Percentiles rank a stretch among this genome's conserved stretches.
These are phyloP conservation scores for Cryptococcus depauperatus DNA, from an alignment of 1,284 basidiomycete species.

Conservation along the genomic window DNA sequence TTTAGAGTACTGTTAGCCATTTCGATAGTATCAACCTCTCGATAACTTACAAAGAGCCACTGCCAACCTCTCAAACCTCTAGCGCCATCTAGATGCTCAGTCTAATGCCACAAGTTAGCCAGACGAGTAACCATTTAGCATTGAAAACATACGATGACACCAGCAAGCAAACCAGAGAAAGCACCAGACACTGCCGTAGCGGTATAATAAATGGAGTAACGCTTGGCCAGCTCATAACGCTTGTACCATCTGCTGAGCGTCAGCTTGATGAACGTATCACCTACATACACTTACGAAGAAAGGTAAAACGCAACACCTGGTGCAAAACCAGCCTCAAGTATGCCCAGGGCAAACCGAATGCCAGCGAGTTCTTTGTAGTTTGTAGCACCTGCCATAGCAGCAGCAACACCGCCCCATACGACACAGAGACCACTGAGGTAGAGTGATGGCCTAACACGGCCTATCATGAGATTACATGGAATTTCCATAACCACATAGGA, in stretches of 20 bases:
- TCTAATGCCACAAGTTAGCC: slow-evolving; percentile 7
- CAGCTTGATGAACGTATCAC: background rate
- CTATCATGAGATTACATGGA: slow-evolving; percentile 32
- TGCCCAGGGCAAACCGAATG: slow-evolving; percentile 35
- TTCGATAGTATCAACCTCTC: background rate
- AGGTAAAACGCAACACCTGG: slow-evolving; percentile 36
- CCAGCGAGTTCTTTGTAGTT: slow-evolving; percentile 35
- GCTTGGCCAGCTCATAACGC: slow-evolving; percentile 34
- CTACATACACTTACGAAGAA: slow-evolving; percentile 10
- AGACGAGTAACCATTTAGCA: background rate
- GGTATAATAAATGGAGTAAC: slow-evolving; percentile 43
- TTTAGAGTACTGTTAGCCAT: background rate
- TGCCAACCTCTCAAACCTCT: slow-evolving; percentile 41
- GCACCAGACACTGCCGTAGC: slow-evolving; percentile 45
- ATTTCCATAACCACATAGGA: slow-evolving; percentile 34
- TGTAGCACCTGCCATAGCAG: slow-evolving; percentile 30
- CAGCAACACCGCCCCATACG: slow-evolving; percentile 37
- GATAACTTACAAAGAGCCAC: slow-evolving; percentile 31
- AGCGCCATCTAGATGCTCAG: slow-evolving; percentile 40
- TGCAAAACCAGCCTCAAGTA: slow-evolving; percentile 39
- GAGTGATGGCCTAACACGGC: slow-evolving; percentile 33
- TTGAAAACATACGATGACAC: slow-evolving; percentile 29
- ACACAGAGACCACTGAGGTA: slow-evolving; percentile 36
- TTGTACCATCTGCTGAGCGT: slow-evolving; percentile 24
- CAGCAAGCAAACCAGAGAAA: slow-evolving; percentile 45